phyloP scores from a whole-genome alignment of 164 flowering plant species.

The Umbellularia californica region DNA sequence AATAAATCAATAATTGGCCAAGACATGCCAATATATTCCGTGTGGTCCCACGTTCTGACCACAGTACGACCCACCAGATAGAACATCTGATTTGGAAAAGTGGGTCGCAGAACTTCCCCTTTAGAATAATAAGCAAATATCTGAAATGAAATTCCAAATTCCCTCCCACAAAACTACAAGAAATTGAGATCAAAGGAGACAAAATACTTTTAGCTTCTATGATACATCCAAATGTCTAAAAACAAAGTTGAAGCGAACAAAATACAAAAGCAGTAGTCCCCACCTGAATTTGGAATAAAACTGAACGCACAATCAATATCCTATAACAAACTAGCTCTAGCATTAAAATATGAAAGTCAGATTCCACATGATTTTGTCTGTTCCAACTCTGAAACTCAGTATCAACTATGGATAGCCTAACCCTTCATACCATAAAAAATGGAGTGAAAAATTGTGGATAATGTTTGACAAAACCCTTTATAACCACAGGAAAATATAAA shows the following conservation, averaged over 20 bases:
- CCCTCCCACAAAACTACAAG: neutral
- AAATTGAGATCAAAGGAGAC: neutral
- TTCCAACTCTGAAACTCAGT: neutral
- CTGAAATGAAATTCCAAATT: neutral
- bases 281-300: neutral
- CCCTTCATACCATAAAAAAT: neutral
- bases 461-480: neutral
- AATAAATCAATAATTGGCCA: neutral
- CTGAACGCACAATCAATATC: neutral
- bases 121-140: no score
- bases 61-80: neutral
- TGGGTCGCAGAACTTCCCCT: no score
- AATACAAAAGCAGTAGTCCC: conserved; percentile 1
- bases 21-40: neutral
- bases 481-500: neutral
- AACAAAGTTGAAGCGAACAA: neutral
- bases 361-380: neutral
- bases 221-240: neutral
- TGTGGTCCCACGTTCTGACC: neutral
- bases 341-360: neutral
- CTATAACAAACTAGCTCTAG: neutral
- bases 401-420: neutral
- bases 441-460: neutral
- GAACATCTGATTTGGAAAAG: neutral
- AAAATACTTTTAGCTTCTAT: neutral